Conservation (phyloP, 1,284 basidiomycete species). For the Somion occarium region DNA sequence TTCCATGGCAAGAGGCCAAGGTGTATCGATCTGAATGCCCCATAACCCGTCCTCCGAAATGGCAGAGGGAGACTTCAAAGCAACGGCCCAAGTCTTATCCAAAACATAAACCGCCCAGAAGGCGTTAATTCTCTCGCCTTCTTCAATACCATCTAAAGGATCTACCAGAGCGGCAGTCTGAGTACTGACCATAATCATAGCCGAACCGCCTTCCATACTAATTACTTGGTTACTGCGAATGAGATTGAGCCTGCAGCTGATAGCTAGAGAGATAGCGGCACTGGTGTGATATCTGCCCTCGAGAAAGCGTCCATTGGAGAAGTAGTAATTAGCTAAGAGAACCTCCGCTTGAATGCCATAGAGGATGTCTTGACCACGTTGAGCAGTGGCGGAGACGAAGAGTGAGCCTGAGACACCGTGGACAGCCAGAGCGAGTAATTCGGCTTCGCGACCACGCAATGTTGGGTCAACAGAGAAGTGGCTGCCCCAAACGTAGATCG, state of each 20-base stretch:
- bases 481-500: constrained; percentile 47
- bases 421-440: constrained; percentile 39
- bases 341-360: constrained; percentile 55
- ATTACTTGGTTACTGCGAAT: constrained; percentile 11
- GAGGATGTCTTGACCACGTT: constrained; percentile 33
- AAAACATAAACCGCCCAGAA: constrained; percentile 71
- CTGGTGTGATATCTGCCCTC: constrained; percentile 41
- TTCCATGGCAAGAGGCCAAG: constrained; percentile 58
- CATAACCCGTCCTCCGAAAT: constrained; percentile 31
- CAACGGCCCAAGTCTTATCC: constrained; percentile 59
- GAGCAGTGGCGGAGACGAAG: constrained; percentile 19
- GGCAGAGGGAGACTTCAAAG: constrained; percentile 45
- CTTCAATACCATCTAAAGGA: constrained; percentile 34
- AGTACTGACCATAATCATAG: background rate
- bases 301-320: constrained; percentile 34
- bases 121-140: constrained; percentile 57
- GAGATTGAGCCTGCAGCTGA: constrained; percentile 32
- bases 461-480: constrained; percentile 29
- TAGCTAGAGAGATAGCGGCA: constrained; percentile 33
- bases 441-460: constrained; percentile 27
- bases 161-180: constrained; percentile 3
- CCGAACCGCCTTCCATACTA: background rate
- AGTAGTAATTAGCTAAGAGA: constrained; percentile 51
- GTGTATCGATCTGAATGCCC: constrained; percentile 47
- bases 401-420: constrained; percentile 35